phyloP scores from a whole-genome alignment of 768 basidiomycete species.

The Peribolospora baueri region DNA sequence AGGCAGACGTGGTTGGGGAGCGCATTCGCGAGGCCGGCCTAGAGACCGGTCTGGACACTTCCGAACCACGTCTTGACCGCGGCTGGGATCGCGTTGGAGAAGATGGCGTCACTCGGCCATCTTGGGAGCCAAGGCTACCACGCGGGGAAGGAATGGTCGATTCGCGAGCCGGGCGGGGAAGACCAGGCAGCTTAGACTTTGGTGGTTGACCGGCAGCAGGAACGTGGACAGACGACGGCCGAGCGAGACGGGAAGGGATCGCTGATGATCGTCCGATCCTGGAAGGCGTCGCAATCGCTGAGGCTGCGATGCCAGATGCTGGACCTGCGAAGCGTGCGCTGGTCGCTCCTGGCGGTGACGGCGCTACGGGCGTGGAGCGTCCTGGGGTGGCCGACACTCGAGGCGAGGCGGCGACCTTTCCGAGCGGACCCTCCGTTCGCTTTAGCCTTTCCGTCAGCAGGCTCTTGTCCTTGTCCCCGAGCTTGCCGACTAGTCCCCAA shows the following conservation, averaged over 20 bases:
- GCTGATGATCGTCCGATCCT: background rate
- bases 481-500: conserved; percentile 47
- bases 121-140: background rate
- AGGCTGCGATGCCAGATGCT: background rate
- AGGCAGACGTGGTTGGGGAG: no score
- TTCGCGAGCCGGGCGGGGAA: background rate
- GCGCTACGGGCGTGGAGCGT: background rate
- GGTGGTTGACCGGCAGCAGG: background rate
- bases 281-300: background rate
- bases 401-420: no score
- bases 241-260: conserved; percentile 2
- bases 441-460: conserved; percentile 65
- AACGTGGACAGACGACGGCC: background rate
- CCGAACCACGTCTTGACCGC: no score
- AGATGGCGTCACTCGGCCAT: background rate
- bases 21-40: no score
- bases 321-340: background rate
- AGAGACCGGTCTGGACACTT: no score
- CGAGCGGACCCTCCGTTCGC: conserved; percentile 2
- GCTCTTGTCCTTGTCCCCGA: conserved; percentile 69
- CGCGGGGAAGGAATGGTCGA: background rate
- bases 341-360: background rate
- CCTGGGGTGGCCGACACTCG: no score
- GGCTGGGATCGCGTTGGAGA: no score
- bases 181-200: no score